These are phyloP conservation scores for Apophysomyces sp. DNA, from an alignment of 371 early-diverging fungal genomes.

Conservation along the genomic window DNA sequence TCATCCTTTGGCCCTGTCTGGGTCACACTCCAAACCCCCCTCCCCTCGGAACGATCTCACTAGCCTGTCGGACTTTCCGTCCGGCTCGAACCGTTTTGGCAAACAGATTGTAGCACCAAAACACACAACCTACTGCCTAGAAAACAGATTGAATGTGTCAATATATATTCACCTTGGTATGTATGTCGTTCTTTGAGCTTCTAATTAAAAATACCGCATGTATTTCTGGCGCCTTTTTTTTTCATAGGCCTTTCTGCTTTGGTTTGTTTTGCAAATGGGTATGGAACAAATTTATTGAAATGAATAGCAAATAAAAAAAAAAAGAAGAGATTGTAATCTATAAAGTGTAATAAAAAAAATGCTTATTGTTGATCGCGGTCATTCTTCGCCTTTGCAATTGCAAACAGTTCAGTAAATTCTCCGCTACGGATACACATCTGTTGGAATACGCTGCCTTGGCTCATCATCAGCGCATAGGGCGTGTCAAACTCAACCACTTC, in stretches of 20 bases:
- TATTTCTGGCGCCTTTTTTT: too few species aligned
- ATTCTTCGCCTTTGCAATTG: slow-evolving; percentile 5
- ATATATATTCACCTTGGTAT: too few species aligned
- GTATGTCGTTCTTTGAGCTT: too few species aligned
- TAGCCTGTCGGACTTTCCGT: too few species aligned
- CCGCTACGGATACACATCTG: slow-evolving; percentile 57
- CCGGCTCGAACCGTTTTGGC: too few species aligned
- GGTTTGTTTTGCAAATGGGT: neutral
- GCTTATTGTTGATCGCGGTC: slow-evolving; percentile 1
- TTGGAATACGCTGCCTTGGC: slow-evolving; percentile 36
- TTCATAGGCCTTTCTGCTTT: neutral
- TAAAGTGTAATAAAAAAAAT: neutral
- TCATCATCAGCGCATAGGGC: slow-evolving; percentile 7
- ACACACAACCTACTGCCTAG: too few species aligned
- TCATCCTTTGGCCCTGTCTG: neutral
- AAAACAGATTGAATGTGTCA: too few species aligned
- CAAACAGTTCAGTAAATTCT: slow-evolving; percentile 23
- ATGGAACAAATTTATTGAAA: neutral
- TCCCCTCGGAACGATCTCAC: too few species aligned
- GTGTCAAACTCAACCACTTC: slow-evolving; percentile 3
- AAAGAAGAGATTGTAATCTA: neutral
- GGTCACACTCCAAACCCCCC: neutral
- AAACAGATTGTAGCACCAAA: too few species aligned
- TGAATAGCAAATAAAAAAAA: neutral
- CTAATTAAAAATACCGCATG: too few species aligned